Evolutionary conservation across 169 alveolate genomes (phyloP).

Genomic region (Perkinsus marinus): DNA sequence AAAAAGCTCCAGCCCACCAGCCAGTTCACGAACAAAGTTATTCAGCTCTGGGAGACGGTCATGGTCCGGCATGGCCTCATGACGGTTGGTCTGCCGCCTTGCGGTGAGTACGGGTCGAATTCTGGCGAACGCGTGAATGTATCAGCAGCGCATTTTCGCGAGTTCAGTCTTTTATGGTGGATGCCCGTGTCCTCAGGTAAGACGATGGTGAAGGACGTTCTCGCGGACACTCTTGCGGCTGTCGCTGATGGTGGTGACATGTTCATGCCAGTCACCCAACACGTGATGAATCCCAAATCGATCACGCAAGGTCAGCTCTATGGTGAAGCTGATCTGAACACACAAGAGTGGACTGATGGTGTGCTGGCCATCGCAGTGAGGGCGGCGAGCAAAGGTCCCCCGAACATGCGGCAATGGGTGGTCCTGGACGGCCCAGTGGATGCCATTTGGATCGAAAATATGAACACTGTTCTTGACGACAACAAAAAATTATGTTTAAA

Average conservation of each 20-base stretch:
- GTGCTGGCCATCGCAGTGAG: conserved; percentile 61
- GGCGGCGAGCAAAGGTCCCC: conserved; percentile 44
- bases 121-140: background rate
- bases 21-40: conserved; percentile 36
- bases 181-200: conserved; percentile 13
- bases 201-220: conserved; percentile 48
- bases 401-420: conserved; percentile 72
- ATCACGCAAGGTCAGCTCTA: conserved; percentile 66
- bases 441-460: conserved; percentile 86
- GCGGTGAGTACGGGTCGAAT: conserved; percentile 43
- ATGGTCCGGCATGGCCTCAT: conserved; percentile 79
- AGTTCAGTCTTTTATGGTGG: too few species aligned
- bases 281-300: conserved; percentile 69
- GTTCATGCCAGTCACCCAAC: conserved; percentile 40
- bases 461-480: conserved; percentile 85
- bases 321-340: conserved; percentile 65
- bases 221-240: conserved; percentile 38
- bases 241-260: conserved; percentile 16
- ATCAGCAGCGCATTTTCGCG: background rate
- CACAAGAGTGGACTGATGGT: conserved; percentile 77
- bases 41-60: conserved; percentile 70
- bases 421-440: conserved; percentile 90
- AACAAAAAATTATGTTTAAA: conserved; percentile 77
- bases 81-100: conserved; percentile 72
- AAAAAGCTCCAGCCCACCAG: conserved; percentile 35